Percentiles rank a stretch among this genome's conserved stretches.
These are phyloP conservation scores for Plantago ovata DNA, from an alignment of 257 asterid genomes.

Conservation along the genomic window DNA sequence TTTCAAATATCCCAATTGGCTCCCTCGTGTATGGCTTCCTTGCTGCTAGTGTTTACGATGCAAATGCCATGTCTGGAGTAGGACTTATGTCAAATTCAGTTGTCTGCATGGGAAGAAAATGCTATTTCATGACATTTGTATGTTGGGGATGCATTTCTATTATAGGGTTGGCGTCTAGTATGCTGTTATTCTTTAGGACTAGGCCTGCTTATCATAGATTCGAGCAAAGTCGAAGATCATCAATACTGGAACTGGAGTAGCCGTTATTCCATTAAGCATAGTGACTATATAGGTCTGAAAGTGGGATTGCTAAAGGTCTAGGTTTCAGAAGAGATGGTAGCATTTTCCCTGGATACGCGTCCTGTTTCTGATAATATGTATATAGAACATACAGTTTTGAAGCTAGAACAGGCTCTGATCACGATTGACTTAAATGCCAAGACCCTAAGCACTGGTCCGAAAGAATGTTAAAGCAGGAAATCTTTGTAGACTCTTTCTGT, in stretches of 20 bases:
- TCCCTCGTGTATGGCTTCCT: slow-evolving; percentile 74
- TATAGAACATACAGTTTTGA: neutral
- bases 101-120: slow-evolving; percentile 80
- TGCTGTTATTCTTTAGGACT: slow-evolving; percentile 65
- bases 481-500: no score
- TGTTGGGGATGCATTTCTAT: slow-evolving; percentile 90
- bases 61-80: slow-evolving; percentile 26
- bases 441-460: no score
- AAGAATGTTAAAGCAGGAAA: neutral
- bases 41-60: slow-evolving; percentile 69
- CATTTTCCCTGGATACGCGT: neutral
- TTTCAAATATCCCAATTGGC: slow-evolving; percentile 84
- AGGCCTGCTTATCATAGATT: slow-evolving; percentile 55
- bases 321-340: neutral
- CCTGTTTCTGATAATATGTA: neutral
- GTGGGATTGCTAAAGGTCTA: neutral
- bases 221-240: slow-evolving; percentile 38
- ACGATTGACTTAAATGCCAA: neutral
- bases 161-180: slow-evolving; percentile 57
- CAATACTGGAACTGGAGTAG: slow-evolving; percentile 5
- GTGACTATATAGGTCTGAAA: no score
- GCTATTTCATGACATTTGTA: slow-evolving; percentile 67
- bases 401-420: neutral
- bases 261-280: neutral
- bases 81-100: slow-evolving; percentile 26